These are phyloP conservation scores for Xeromyces bisporus DNA, from an alignment of 495 filamentous ascomycete species.

Conservation along the genomic window DNA sequence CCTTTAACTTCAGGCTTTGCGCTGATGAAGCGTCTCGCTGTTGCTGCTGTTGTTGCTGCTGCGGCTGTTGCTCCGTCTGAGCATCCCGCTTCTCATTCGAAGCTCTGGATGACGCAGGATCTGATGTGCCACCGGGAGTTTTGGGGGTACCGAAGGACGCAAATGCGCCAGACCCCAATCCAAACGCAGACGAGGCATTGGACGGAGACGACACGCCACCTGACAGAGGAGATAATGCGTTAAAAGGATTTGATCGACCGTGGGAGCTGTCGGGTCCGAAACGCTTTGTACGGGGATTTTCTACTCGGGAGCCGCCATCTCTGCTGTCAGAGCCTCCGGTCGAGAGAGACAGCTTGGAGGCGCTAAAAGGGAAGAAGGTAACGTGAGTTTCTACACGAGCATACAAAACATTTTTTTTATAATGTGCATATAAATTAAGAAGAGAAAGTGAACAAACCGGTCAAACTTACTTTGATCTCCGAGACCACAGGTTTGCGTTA, in stretches of 20 bases:
- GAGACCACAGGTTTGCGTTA: slow-evolving; percentile 70
- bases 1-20: slow-evolving; percentile 29
- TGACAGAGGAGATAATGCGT: slow-evolving; percentile 54
- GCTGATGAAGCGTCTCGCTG: background rate
- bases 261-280: slow-evolving; percentile 64
- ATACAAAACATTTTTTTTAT: background rate
- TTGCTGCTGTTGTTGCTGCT: slow-evolving; percentile 25
- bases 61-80: slow-evolving; percentile 38
- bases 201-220: slow-evolving; percentile 69
- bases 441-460: slow-evolving; percentile 2
- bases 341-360: slow-evolving; percentile 79
- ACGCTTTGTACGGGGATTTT: slow-evolving; percentile 48
- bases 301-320: slow-evolving; percentile 44
- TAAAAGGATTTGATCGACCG: slow-evolving; percentile 75
- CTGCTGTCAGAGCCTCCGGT: slow-evolving; percentile 46
- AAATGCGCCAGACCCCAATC: slow-evolving; percentile 86
- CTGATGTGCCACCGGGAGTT: slow-evolving; percentile 65
- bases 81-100: slow-evolving; percentile 50
- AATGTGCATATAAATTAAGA: slow-evolving; percentile 5
- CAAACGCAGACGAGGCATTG: slow-evolving; percentile 82
- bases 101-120: slow-evolving; percentile 38
- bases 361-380: slow-evolving; percentile 29
- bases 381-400: no score
- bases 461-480: slow-evolving; percentile 72
- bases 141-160: slow-evolving; percentile 93